phyloP scores from a whole-genome alignment of 2,329 filamentous ascomycete species.

The Periconia sp. region DNA sequence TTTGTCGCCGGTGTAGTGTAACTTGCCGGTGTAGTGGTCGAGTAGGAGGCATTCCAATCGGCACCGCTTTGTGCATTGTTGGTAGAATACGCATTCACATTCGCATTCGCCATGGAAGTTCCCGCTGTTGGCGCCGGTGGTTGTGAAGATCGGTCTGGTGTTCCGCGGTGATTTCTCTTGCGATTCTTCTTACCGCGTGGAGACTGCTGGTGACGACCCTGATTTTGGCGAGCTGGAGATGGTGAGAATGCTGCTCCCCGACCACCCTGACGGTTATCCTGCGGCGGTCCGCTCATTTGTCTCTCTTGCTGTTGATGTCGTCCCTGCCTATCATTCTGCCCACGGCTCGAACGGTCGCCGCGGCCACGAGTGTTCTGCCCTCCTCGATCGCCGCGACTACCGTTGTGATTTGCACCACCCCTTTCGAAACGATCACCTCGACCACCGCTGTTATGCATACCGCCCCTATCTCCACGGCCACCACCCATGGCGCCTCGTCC shows the following conservation, averaged over 20 bases:
- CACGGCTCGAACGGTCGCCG: constrained; percentile 25
- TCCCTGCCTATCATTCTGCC: constrained; percentile 22
- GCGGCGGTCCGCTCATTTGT: constrained; percentile 16
- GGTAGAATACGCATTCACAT: constrained; percentile 14
- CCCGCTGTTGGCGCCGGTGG: constrained; percentile 8
- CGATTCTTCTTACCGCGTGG: constrained; percentile 31
- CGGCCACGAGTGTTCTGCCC: constrained; percentile 6
- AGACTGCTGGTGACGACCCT: constrained; percentile 23
- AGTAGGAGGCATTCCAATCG: constrained; percentile 13
- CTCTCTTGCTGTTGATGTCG: constrained; percentile 30
- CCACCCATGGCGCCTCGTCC: constrained; percentile 23
- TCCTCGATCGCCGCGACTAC: constrained; percentile 30
- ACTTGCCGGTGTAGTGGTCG: constrained; percentile 17
- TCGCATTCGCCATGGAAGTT: background rate
- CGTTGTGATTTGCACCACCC: constrained; percentile 26
- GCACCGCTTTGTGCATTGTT: constrained; percentile 8
- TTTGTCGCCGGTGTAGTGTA: constrained; percentile 16
- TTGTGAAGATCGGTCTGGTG: constrained; percentile 18
- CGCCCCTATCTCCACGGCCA: constrained; percentile 28
- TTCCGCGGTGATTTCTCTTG: constrained; percentile 29
- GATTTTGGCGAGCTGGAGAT: constrained; percentile 28
- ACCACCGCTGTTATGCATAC: constrained; percentile 9
- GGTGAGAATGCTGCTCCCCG: constrained; percentile 18
- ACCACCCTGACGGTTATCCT: constrained; percentile 11
- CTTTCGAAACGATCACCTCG: constrained; percentile 15